Evolutionary conservation across 2,329 filamentous ascomycete genomes (phyloP).

Genomic region (Metarhizium robertsii): DNA sequence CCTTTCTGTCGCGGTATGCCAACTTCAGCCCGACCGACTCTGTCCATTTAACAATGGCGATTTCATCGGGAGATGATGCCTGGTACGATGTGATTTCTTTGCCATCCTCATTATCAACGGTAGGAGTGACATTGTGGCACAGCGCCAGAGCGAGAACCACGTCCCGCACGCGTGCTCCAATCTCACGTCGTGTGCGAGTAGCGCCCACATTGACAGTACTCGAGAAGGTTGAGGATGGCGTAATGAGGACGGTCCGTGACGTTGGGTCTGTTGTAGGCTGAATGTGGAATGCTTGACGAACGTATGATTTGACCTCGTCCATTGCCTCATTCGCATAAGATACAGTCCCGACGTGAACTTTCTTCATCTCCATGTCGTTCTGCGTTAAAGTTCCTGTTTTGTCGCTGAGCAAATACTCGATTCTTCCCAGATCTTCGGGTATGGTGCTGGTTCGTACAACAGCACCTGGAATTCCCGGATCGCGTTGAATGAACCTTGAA

Average conservation of each 20-base stretch:
- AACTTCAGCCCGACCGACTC: slow-evolving; percentile 84
- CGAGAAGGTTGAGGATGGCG: slow-evolving; percentile 63
- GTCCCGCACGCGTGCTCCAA: slow-evolving; percentile 85
- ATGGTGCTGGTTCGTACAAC: slow-evolving; percentile 96
- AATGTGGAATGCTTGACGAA: slow-evolving; percentile 70
- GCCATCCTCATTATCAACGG: slow-evolving; percentile 68
- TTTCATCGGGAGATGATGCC: slow-evolving; percentile 94
- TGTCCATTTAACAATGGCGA: slow-evolving; percentile 94
- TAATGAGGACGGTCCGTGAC: slow-evolving; percentile 50
- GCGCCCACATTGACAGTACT: slow-evolving; percentile 51
- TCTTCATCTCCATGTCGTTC: slow-evolving; percentile 98
- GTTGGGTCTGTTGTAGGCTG: slow-evolving; percentile 34
- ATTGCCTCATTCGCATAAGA: slow-evolving; percentile 98
- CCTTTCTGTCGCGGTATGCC: slow-evolving; percentile 75
- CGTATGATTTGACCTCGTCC: slow-evolving; percentile 86
- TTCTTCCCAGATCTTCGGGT: slow-evolving; percentile 87
- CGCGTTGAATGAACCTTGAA: slow-evolving; percentile 88
- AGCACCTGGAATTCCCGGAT: slow-evolving; percentile 81
- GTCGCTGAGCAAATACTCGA: slow-evolving; percentile 92
- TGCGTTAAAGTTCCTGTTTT: slow-evolving; percentile 98
- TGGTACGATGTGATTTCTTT: slow-evolving; percentile 77
- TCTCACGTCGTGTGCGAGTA: slow-evolving; percentile 83
- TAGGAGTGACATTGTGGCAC: slow-evolving; percentile 94
- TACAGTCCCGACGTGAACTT: slow-evolving; percentile 95
- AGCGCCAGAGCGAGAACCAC: slow-evolving; percentile 85